Base-by-base conservation (phyloP, 768 basidiomycete species). In the Sarcodon aspratus region DNA sequence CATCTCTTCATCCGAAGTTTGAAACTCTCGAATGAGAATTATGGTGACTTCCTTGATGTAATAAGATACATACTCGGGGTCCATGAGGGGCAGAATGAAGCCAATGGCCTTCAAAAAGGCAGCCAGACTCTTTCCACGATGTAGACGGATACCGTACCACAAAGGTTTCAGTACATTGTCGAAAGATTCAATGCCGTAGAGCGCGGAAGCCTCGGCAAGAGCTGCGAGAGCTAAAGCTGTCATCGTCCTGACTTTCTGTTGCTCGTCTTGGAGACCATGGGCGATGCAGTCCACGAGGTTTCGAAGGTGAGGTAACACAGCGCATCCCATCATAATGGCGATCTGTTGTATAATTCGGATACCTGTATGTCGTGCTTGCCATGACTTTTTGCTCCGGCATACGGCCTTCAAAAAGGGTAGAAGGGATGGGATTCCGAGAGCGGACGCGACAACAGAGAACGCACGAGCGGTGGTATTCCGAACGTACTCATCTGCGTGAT, bases 271-370 rank as follows among this genome's bases (percentile, higher is more conserved):
- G 46, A 94, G 69, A 36, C 92, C 93, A 60, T 90, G 87, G 45
- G 94, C 91, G 46, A 99, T 92, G 54, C 95, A 92, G 52, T 94
- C 90, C 21, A 99, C 96, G 40, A 99, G 74, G 59, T 97, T 98
- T 45, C 94, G 85, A 36, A 99, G 74, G 66, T 98, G 96, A 12
- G 96, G 96, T 1, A 99, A 77, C 18, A 98, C 92, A 13, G 95
- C 95, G 57, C 96, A 98, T 13, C 95, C 95, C 94, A 98, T 98
- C 94, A 98, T 97, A 60, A 97, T 95, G 15, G 96, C 95, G 46
- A 99, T 98, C 65, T 98, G 96, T 67, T 99, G 96, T 9, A 99
- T 93, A 54, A 99, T 98, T 59, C 96, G 92, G 59, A 99, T 98
- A 67, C 96, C 96, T 4, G 96, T 99, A 65, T 98, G 96, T 51